A percentile compares a stretch with the other conserved stretches of the same genome.
Evolutionary conservation across 495 filamentous ascomycete genomes (phyloP).

Genomic region (Penicillium steckii): DNA sequence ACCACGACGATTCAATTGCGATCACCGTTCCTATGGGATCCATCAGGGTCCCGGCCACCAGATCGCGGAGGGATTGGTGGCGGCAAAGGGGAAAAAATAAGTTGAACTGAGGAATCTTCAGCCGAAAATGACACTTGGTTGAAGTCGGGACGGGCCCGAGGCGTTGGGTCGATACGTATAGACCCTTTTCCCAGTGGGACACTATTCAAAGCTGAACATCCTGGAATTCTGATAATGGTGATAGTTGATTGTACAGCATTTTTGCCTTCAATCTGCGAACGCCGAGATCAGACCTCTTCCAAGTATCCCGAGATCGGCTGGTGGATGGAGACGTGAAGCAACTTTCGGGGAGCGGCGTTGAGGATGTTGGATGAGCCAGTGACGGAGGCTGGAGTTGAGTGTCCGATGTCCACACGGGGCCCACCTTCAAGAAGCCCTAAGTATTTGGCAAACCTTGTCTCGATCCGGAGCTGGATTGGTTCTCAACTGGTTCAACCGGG

Average conservation of each 20-base stretch:
- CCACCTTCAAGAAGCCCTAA: constrained; percentile 16
- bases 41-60: constrained; percentile 32
- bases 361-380: constrained; percentile 17
- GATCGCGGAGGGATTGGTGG: constrained; percentile 27
- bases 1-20: constrained; percentile 15
- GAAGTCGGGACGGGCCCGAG: constrained; percentile 14
- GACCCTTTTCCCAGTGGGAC: too few species aligned
- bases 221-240: too few species aligned
- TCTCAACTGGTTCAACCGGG: background rate
- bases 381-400: constrained; percentile 9
- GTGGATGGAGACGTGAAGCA: constrained; percentile 26
- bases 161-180: too few species aligned
- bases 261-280: background rate
- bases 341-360: constrained; percentile 6
- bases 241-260: too few species aligned
- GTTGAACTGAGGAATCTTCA: constrained; percentile 38
- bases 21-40: constrained; percentile 21
- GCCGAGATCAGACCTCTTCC: constrained; percentile 28
- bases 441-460: constrained; percentile 25
- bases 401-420: constrained; percentile 18
- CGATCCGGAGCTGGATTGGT: constrained; percentile 2
- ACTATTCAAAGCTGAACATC: too few species aligned
- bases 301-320: constrained; percentile 40
- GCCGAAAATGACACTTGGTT: constrained; percentile 29
- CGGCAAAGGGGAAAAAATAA: too few species aligned